Conservation (phyloP, 1,284 basidiomycete species). For the Moesziomyces globuligerus region DNA sequence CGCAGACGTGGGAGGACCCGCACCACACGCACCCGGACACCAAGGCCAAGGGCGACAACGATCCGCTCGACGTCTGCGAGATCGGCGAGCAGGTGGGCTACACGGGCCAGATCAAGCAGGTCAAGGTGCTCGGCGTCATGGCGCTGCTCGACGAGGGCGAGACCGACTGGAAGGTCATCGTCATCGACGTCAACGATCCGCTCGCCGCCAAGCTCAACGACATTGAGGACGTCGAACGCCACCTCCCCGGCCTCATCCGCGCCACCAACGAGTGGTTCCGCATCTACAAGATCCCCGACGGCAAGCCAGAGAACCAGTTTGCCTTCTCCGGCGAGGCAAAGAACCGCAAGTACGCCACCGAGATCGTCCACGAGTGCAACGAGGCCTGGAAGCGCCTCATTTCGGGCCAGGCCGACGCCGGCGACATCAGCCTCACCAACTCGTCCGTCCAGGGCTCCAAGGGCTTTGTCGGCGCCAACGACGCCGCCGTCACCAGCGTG, state of each 20-base stretch:
- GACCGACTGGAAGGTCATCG: slow-evolving; percentile 69
- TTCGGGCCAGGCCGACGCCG: slow-evolving; percentile 74
- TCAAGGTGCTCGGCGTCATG: slow-evolving; percentile 99
- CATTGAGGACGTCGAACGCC: slow-evolving; percentile 98
- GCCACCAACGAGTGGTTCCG: slow-evolving; percentile 87
- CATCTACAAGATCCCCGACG: slow-evolving; percentile 96
- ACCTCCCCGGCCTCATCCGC: slow-evolving; percentile 84
- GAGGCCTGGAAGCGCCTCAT: slow-evolving; percentile 98
- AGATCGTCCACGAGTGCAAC: slow-evolving; percentile 98
- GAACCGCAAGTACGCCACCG: slow-evolving; percentile 94
- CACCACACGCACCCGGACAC: slow-evolving; percentile 88
- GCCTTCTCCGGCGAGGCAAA: slow-evolving; percentile 99
- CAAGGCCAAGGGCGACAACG: slow-evolving; percentile 98
- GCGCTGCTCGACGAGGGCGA: slow-evolving; percentile 74
- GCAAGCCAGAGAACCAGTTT: slow-evolving; percentile 98
- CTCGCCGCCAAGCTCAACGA: slow-evolving; percentile 97
- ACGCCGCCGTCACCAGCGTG: slow-evolving; percentile 76
- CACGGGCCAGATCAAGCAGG: slow-evolving; percentile 98
- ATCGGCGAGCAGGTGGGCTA: slow-evolving; percentile 99
- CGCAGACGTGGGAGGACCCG: slow-evolving; percentile 99
- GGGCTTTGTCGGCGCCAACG: slow-evolving; percentile 73
- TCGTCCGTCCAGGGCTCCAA: slow-evolving; percentile 78
- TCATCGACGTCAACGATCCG: slow-evolving; percentile 95
- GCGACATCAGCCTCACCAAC: slow-evolving; percentile 70
- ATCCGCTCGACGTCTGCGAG: slow-evolving; percentile 99